Conservation (phyloP, 345 rosid genomes). For the Adansonia digitata region DNA sequence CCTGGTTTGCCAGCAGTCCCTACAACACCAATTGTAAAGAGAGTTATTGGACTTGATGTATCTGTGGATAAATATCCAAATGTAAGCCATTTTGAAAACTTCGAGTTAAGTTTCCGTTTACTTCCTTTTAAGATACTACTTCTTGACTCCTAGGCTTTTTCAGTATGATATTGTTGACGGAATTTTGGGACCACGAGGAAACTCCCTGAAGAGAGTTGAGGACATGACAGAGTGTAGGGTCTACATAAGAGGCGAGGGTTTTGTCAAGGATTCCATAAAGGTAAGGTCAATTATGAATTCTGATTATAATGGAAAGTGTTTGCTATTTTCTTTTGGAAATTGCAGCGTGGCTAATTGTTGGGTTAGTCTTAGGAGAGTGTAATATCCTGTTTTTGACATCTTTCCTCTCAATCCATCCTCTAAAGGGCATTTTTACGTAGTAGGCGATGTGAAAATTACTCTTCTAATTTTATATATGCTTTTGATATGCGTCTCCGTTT, state of each 20-base stretch:
- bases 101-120: neutral
- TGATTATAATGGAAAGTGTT: neutral
- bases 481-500: neutral
- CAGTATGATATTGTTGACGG: slow-evolving; percentile 95
- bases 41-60: slow-evolving; percentile 80
- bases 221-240: neutral
- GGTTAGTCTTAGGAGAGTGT: neutral
- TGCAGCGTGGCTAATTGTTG: neutral
- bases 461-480: neutral
- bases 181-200: slow-evolving; percentile 33
- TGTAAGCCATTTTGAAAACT: slow-evolving; percentile 37
- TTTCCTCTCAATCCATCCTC: neutral
- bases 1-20: slow-evolving; percentile 63
- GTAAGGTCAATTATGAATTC: no score
- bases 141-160: slow-evolving; percentile 28
- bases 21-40: slow-evolving; percentile 55
- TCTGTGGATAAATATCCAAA: slow-evolving; percentile 87
- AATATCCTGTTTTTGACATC: neutral
- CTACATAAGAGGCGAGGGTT: neutral
- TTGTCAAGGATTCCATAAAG: neutral
- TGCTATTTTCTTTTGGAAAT: neutral
- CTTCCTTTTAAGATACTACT: slow-evolving; percentile 11
- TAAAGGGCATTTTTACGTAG: slow-evolving; percentile 19
- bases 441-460: slow-evolving; percentile 14
- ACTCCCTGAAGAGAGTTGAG: neutral